phyloP scores from a whole-genome alignment of 805 yeast genomes.

The Starmerella floricola region DNA sequence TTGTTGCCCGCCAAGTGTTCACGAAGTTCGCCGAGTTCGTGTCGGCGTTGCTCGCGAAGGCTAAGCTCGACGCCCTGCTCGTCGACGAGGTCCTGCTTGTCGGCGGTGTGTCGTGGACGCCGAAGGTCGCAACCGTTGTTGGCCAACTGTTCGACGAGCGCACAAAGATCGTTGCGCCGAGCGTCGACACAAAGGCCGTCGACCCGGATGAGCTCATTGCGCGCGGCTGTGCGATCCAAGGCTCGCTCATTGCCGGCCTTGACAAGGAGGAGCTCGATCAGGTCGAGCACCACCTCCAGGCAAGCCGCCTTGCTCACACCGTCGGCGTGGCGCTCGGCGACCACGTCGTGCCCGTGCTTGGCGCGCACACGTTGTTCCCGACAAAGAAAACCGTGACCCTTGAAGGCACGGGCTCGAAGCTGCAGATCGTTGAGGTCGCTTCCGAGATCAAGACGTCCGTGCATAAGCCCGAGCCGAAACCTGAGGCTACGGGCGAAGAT shows the following conservation, averaged over 20 bases:
- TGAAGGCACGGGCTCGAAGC: constrained; percentile 42
- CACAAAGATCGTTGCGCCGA: constrained; percentile 63
- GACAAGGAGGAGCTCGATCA: constrained; percentile 80
- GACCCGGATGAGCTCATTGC: constrained; percentile 83
- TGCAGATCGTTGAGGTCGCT: constrained; percentile 56
- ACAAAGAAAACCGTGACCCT: constrained; percentile 63
- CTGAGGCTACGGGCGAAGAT: constrained; percentile 36
- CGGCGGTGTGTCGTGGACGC: constrained; percentile 89
- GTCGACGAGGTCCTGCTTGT: constrained; percentile 82
- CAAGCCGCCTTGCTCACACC: constrained; percentile 73
- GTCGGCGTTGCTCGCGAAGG: constrained; percentile 62
- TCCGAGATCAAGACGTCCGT: constrained; percentile 77
- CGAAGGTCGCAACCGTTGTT: constrained; percentile 73
- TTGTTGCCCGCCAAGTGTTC: constrained; percentile 68
- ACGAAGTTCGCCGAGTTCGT: constrained; percentile 66
- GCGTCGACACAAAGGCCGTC: constrained; percentile 57
- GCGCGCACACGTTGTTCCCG: constrained; percentile 82
- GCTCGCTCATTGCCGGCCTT: constrained; percentile 61
- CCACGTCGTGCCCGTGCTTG: constrained; percentile 55
- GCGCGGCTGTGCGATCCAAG: constrained; percentile 96
- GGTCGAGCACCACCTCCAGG: constrained; percentile 40
- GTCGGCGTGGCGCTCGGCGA: constrained; percentile 75
- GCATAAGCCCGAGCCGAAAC: constrained; percentile 56
- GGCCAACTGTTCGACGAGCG: constrained; percentile 65
- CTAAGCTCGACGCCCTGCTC: constrained; percentile 72